Evolutionary conservation across 768 basidiomycete genomes (phyloP).

Genomic region (Cubamyces lactineus): DNA sequence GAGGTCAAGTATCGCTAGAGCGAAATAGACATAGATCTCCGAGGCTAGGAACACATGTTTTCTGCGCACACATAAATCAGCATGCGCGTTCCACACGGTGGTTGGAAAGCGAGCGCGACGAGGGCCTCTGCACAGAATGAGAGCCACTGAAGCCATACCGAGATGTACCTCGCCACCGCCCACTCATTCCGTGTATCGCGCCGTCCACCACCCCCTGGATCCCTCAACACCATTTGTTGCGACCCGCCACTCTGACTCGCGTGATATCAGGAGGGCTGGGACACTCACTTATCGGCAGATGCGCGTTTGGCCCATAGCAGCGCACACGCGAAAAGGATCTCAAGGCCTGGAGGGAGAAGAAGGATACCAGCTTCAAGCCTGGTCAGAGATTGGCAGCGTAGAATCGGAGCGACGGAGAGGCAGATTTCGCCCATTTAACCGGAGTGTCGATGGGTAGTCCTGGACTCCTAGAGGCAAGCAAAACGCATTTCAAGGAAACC

Average conservation of each 20-base stretch:
- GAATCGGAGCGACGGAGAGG: slow-evolving; percentile 68
- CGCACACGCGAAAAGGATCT: slow-evolving; percentile 59
- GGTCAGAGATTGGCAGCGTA: slow-evolving; percentile 67
- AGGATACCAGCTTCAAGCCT: slow-evolving; percentile 50
- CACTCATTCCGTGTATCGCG: too few relatives aligned
- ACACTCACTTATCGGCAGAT: slow-evolving; percentile 29
- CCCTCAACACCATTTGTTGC: too few relatives aligned
- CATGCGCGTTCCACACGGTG: too few relatives aligned
- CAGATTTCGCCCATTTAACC: slow-evolving; percentile 59
- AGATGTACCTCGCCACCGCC: too few relatives aligned
- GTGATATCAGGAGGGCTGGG: background rate
- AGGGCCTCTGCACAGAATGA: too few relatives aligned
- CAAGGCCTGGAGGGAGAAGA: slow-evolving; percentile 65
- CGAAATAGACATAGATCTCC: slow-evolving; percentile 65
- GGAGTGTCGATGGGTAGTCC: slow-evolving; percentile 21
- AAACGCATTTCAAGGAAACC: slow-evolving; percentile 30
- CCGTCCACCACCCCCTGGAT: too few relatives aligned
- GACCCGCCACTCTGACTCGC: too few relatives aligned
- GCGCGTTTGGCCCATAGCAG: slow-evolving; percentile 48
- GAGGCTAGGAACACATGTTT: slow-evolving; percentile 59
- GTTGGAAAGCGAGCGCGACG: too few relatives aligned
- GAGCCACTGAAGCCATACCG: too few relatives aligned
- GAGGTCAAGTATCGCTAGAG: slow-evolving; percentile 62
- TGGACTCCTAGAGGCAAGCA: slow-evolving; percentile 25
- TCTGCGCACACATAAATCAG: slow-evolving; percentile 35